Percentiles rank a stretch among this genome's conserved stretches.
These are phyloP conservation scores for Metschnikowia aberdeeniae DNA, from an alignment of 805 yeast species.

Conservation along the genomic window DNA sequence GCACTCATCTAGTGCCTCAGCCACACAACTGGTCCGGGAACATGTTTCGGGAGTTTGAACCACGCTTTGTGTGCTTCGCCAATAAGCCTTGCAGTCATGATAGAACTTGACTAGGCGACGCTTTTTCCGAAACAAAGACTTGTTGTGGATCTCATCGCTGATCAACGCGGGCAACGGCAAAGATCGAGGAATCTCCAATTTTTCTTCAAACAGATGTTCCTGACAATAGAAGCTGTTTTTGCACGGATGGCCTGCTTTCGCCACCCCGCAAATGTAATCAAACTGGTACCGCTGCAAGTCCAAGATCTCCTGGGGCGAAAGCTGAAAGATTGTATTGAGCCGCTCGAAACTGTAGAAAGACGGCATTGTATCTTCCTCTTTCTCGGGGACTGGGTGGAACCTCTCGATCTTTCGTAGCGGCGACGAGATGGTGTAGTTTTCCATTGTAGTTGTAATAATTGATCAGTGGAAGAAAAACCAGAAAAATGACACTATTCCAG, in stretches of 20 bases:
- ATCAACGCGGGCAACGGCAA: slow-evolving; percentile 12
- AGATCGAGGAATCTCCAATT: slow-evolving; percentile 10
- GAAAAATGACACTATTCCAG: too few species aligned
- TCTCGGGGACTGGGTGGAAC: background rate
- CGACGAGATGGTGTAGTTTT: slow-evolving; percentile 6
- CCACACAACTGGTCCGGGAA: slow-evolving; percentile 11
- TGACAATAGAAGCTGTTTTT: slow-evolving; percentile 11
- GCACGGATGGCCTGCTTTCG: slow-evolving; percentile 8
- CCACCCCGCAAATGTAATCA: slow-evolving; percentile 18
- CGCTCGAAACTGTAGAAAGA: slow-evolving; percentile 4
- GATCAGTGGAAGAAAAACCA: too few species aligned
- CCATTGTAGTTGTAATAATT: too few species aligned
- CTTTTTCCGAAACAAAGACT: slow-evolving; percentile 10
- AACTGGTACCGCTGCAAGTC: slow-evolving; percentile 11
- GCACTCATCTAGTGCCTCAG: background rate
- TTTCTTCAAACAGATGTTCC: slow-evolving; percentile 14
- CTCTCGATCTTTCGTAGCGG: slow-evolving; percentile 11
- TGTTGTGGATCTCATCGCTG: slow-evolving; percentile 11
- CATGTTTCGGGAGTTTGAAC: slow-evolving; percentile 11
- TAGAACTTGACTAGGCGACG: slow-evolving; percentile 11
- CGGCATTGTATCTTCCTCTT: background rate
- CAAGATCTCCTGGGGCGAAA: slow-evolving; percentile 13
- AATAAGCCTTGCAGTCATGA: slow-evolving; percentile 12
- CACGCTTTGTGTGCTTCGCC: slow-evolving; percentile 10
- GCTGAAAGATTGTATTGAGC: slow-evolving; percentile 10